Evolutionary conservation across 176 grass and related monocot genomes (phyloP).

Genomic region (Ensete ventricosum): DNA sequence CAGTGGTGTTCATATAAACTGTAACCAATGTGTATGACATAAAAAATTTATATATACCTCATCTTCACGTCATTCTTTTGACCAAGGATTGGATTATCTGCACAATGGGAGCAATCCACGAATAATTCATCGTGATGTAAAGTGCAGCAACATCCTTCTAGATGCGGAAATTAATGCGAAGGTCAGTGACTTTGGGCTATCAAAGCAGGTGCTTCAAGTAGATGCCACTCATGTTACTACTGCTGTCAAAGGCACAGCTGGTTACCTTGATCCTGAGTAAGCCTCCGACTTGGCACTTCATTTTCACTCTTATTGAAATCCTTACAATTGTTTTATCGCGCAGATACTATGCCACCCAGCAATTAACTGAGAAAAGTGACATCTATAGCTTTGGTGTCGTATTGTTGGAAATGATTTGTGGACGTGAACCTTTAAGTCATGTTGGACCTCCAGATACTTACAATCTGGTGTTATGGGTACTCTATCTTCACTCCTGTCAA

Average conservation of each 20-base stretch:
- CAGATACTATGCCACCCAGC: conserved; percentile 34
- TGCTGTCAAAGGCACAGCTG: conserved; percentile 29
- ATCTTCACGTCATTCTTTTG: neutral
- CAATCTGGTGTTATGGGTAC: conserved; percentile 39
- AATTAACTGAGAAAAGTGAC: conserved; percentile 39
- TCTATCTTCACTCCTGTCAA: neutral
- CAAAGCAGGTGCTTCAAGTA: conserved; percentile 29
- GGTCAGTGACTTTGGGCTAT: conserved; percentile 32
- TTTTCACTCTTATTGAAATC: neutral
- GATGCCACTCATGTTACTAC: conserved; percentile 33
- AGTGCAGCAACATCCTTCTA: conserved; percentile 34
- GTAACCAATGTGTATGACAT: too few species aligned
- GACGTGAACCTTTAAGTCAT: conserved; percentile 33
- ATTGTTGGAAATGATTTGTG: conserved; percentile 33
- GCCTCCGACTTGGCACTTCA: neutral
- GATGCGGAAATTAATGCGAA: conserved; percentile 31
- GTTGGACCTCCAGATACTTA: conserved; percentile 33
- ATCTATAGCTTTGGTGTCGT: conserved; percentile 36
- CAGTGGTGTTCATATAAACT: too few species aligned
- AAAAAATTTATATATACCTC: too few species aligned
- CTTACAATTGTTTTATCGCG: neutral
- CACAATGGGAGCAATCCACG: conserved; percentile 35
- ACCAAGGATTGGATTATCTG: conserved; percentile 27
- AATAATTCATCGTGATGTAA: conserved; percentile 33
- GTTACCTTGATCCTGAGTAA: conserved; percentile 42